Evolutionary conservation across 306 rosid genomes (phyloP).

Genomic region (Hylodesmum podocarpum): DNA sequence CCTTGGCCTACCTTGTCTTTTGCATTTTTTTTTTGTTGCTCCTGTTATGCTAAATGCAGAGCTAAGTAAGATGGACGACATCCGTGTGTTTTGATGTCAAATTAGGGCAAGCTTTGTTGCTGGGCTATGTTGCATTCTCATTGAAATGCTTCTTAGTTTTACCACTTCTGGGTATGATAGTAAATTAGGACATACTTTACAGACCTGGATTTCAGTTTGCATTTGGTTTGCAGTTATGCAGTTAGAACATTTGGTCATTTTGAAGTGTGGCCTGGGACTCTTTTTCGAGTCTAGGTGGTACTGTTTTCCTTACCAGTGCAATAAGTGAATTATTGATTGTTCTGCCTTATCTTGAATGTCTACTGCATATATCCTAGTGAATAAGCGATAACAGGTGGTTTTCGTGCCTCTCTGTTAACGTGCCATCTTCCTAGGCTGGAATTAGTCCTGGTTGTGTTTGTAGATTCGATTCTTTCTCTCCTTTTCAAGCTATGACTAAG

Average conservation of each 20-base stretch:
- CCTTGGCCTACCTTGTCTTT: not conserved
- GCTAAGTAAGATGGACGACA: not conserved
- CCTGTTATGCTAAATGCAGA: not conserved
- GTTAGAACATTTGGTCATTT: slow-evolving; percentile 5
- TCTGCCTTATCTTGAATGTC: not conserved
- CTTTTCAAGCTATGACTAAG: not conserved
- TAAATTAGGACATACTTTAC: not conserved
- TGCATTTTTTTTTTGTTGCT: not conserved
- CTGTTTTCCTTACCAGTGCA: not conserved
- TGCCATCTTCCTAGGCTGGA: not conserved
- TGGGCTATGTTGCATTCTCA: not conserved
- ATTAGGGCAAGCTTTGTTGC: not conserved
- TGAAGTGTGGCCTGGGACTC: not conserved
- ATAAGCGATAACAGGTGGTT: not conserved
- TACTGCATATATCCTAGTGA: not conserved
- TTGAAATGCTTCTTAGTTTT: not conserved
- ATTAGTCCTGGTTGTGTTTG: slow-evolving; percentile 7
- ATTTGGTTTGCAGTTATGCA: not conserved
- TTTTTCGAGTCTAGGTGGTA: not conserved
- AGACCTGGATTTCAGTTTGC: slow-evolving; percentile 3
- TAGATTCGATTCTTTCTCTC: slow-evolving; percentile 11
- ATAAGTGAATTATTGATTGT: slow-evolving; percentile 1
- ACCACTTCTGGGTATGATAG: not conserved
- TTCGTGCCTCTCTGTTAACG: slow-evolving; percentile 12
- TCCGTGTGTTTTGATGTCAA: not conserved